phyloP scores from a whole-genome alignment of 306 rosid genomes.

The Prunus davidiana region DNA sequence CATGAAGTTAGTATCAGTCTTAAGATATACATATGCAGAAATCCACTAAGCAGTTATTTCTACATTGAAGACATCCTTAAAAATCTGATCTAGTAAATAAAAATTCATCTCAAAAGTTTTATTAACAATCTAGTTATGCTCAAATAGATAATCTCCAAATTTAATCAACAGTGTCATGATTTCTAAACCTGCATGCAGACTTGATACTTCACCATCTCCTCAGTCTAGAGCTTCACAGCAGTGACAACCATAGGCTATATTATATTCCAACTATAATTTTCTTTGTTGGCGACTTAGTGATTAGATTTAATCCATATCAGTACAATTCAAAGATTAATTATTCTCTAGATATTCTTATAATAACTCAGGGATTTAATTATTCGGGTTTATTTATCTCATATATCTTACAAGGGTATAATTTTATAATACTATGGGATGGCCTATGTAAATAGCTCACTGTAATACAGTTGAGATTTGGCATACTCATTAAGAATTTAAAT shows the following conservation, averaged over 20 bases:
- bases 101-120: not conserved
- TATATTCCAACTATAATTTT: not conserved
- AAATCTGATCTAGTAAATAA: not conserved
- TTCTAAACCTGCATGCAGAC: not conserved
- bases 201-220: not conserved
- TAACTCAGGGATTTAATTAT: not conserved
- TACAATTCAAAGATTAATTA: not conserved
- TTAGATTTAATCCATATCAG: not conserved
- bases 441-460: not conserved
- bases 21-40: not conserved
- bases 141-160: not conserved
- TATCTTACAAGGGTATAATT: not conserved
- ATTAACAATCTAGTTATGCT: not conserved
- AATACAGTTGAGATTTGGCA: not conserved
- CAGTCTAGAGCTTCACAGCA: not conserved
- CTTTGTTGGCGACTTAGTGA: not conserved
- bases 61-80: not conserved
- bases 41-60: not conserved
- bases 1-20: not conserved
- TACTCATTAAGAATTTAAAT: not conserved
- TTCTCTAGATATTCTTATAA: not conserved
- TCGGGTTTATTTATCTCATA: not conserved
- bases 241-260: not conserved
- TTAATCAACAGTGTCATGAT: not conserved
- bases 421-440: not conserved